Evolutionary conservation across 768 basidiomycete genomes (phyloP).

Genomic region (Filobasidium floriforme): DNA sequence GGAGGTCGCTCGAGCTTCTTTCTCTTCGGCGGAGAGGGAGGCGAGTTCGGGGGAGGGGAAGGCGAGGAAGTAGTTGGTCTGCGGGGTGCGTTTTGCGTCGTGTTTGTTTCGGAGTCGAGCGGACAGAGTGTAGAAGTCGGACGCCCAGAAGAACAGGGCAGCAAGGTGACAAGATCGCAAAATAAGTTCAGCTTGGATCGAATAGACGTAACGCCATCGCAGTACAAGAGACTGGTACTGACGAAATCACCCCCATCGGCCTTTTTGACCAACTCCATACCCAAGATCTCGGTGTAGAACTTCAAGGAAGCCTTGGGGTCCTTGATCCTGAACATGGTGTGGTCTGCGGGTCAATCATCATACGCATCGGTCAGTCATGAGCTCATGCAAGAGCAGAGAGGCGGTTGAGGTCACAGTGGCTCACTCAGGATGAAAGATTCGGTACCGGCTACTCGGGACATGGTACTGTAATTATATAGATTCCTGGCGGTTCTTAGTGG

Average conservation of each 20-base stretch:
- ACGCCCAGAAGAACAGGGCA: conserved; percentile 4
- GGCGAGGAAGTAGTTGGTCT: conserved; percentile 74
- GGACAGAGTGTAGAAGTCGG: no score
- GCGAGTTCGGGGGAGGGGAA: conserved; percentile 57
- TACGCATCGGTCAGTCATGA: no score
- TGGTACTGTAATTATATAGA: background rate
- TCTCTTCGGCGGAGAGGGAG: conserved; percentile 52
- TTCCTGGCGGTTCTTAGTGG: no score
- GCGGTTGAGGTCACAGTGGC: background rate
- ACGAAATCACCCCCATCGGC: conserved; percentile 21
- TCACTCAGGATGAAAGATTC: conserved; percentile 18
- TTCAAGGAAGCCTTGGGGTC: conserved; percentile 71
- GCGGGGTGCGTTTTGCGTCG: background rate
- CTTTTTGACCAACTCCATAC: conserved; percentile 62
- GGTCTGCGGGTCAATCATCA: conserved; percentile 35
- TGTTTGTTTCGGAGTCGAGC: no score
- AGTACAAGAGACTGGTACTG: background rate
- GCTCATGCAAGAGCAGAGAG: no score
- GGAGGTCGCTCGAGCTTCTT: conserved; percentile 47
- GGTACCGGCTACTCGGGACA: conserved; percentile 22
- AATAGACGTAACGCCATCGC: no score
- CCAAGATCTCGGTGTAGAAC: conserved; percentile 65
- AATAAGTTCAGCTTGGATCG: background rate
- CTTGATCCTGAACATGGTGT: conserved; percentile 58
- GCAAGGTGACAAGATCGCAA: no score